phyloP scores from a whole-genome alignment of 2,329 filamentous ascomycete genomes.

The Cladophialophora bantiana region DNA sequence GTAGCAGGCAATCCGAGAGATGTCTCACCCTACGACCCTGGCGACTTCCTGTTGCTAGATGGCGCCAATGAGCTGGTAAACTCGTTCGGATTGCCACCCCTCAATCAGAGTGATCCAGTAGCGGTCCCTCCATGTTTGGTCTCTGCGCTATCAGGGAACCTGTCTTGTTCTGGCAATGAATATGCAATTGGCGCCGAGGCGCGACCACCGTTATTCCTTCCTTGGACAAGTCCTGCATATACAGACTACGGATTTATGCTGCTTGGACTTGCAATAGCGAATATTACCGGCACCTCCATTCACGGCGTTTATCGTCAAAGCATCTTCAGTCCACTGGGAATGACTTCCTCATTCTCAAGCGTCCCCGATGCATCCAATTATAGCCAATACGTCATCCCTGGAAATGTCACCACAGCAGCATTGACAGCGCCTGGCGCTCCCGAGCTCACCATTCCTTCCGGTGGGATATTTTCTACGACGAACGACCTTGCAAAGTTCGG shows the following conservation, averaged over 20 bases:
- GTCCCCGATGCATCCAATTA: conserved; percentile 42
- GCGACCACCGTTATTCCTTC: conserved; percentile 51
- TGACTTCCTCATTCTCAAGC: conserved; percentile 52
- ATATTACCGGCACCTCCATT: conserved; percentile 51
- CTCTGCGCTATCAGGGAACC: conserved; percentile 1
- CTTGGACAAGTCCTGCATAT: conserved; percentile 58
- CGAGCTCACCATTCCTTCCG: conserved; percentile 34
- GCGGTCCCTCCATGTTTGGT: conserved; percentile 36
- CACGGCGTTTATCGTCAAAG: conserved; percentile 49
- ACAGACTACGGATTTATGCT: conserved; percentile 58
- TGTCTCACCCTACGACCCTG: conserved; percentile 7
- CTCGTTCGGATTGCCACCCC: conserved; percentile 14
- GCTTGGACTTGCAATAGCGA: conserved; percentile 56
- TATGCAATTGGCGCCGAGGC: conserved; percentile 43
- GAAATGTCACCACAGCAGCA: conserved; percentile 8
- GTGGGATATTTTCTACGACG: conserved; percentile 44
- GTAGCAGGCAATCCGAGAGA: conserved; percentile 51
- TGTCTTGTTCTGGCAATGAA: not conserved
- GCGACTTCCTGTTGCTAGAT: not conserved
- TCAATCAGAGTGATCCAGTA: conserved; percentile 11
- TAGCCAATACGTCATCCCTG: conserved; percentile 37
- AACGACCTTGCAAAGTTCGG: conserved; percentile 49
- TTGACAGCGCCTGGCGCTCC: conserved; percentile 6
- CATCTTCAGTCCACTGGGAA: conserved; percentile 53
- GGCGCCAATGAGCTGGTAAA: not conserved